Percentiles rank a stretch among this genome's conserved stretches.
Evolutionary conservation across 331 rosid species (phyloP).

Genomic region (Phaseolus coccineus): DNA sequence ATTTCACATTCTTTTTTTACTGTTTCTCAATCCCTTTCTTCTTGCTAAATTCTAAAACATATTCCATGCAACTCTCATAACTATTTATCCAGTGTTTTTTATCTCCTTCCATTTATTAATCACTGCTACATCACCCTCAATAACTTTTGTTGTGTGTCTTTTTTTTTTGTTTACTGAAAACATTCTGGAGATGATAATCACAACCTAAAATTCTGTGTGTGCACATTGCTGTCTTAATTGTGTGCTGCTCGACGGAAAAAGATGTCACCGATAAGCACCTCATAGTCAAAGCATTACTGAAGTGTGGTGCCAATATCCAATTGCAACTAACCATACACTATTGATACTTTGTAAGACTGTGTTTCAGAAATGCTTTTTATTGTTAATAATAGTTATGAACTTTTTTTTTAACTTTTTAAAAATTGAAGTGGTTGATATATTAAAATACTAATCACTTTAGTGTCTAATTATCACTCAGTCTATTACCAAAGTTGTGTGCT

Average conservation of each 20-base stretch:
- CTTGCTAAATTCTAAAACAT: too few species aligned
- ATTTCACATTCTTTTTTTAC: background rate
- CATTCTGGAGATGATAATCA: background rate
- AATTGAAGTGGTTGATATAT: too few species aligned
- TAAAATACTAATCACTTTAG: too few species aligned
- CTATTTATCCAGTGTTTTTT: conserved; percentile 17
- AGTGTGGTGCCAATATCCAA: background rate
- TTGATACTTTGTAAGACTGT: background rate
- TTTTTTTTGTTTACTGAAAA: background rate
- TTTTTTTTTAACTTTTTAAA: too few species aligned
- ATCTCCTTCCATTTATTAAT: background rate
- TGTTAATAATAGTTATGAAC: too few species aligned
- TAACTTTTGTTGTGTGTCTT: background rate
- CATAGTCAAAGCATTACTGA: background rate
- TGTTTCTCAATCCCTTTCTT: background rate
- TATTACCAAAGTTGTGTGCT: too few species aligned
- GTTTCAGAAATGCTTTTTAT: too few species aligned
- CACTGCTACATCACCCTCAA: background rate
- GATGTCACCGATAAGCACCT: background rate
- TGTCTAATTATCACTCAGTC: too few species aligned
- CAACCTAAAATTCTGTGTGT: background rate
- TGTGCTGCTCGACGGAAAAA: conserved; percentile 1
- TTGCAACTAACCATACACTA: background rate
- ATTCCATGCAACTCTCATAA: background rate
- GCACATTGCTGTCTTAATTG: background rate